phyloP scores from a whole-genome alignment of 2,329 filamentous ascomycete species.

The Apiospora sp. region DNA sequence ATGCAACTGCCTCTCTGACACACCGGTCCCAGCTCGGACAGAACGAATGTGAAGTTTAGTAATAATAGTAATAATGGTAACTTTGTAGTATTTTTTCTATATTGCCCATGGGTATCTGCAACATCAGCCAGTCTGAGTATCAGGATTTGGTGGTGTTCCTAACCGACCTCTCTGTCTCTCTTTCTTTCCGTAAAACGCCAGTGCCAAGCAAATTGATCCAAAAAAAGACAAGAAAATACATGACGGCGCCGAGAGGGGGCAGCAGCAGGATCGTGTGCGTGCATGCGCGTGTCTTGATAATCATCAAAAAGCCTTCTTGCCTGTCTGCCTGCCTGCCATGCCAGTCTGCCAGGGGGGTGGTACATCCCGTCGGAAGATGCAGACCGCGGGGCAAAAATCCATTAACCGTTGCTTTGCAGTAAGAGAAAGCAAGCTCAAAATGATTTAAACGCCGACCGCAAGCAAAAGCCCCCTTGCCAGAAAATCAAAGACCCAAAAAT shows the following conservation, averaged over 20 bases:
- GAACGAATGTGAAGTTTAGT: not conserved
- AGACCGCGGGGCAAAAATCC: slow-evolving; percentile 3
- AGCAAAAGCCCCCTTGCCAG: not conserved
- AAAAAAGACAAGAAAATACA: not conserved
- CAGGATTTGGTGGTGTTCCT: slow-evolving; percentile 7
- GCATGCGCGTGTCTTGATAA: not conserved
- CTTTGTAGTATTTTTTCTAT: slow-evolving; percentile 12
- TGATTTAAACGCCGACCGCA: slow-evolving; percentile 3
- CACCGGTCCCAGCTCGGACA: not conserved
- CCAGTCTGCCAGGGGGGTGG: not conserved
- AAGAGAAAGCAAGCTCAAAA: not conserved
- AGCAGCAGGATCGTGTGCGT: not conserved
- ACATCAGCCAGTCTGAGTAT: slow-evolving; percentile 17
- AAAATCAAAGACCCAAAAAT: not conserved
- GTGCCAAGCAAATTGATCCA: not conserved
- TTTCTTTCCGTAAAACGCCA: slow-evolving; percentile 20
- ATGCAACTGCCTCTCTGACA: not conserved
- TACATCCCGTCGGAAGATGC: not conserved
- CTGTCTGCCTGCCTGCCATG: not conserved
- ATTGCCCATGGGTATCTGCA: slow-evolving; percentile 13
- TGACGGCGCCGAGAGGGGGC: not conserved
- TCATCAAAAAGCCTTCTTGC: not conserved
- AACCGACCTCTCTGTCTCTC: not conserved
- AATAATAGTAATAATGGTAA: not conserved
- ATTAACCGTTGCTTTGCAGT: slow-evolving; percentile 13